Conservation (phyloP, 169 alveolate species). For the Cyclospora cayetanensis region DNA sequence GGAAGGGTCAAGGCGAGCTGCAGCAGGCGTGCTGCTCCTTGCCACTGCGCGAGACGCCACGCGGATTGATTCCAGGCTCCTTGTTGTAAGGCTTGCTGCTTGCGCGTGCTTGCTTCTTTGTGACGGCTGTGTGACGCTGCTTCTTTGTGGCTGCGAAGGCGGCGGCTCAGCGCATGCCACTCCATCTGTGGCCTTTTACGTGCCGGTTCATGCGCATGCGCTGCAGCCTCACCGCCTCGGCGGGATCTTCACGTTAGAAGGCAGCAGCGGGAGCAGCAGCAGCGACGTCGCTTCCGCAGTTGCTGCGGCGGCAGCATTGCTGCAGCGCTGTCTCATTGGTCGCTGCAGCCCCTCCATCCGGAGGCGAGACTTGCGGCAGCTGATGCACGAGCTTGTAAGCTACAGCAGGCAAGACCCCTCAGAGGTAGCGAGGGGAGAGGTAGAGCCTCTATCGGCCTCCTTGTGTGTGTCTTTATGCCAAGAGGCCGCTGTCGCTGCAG, state of each 20-base stretch:
- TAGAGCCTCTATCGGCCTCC: background rate
- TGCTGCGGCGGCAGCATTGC: slow-evolving; percentile 40
- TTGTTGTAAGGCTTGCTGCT: background rate
- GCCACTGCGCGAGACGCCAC: background rate
- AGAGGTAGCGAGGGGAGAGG: background rate
- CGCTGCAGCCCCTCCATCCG: slow-evolving; percentile 5
- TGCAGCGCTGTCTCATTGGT: slow-evolving; percentile 40
- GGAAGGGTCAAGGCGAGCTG: background rate
- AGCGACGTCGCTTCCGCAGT: background rate
- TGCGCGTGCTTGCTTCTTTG: background rate
- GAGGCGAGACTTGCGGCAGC: background rate
- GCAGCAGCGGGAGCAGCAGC: background rate
- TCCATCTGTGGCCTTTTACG: background rate
- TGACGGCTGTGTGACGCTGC: background rate
- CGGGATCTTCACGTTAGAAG: background rate
- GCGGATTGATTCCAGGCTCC: background rate
- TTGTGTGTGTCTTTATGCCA: slow-evolving; percentile 21
- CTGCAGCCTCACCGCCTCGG: slow-evolving; percentile 33
- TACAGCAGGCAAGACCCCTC: slow-evolving; percentile 28
- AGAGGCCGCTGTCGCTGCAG: slow-evolving; percentile 50
- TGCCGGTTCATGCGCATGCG: background rate
- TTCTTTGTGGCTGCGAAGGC: too few species aligned
- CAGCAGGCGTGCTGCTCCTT: slow-evolving; percentile 8
- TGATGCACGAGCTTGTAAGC: background rate
- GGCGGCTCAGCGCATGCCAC: background rate